These are phyloP conservation scores for Aquilaria malaccensis DNA, from an alignment of 345 rosid genomes.

Conservation along the genomic window DNA sequence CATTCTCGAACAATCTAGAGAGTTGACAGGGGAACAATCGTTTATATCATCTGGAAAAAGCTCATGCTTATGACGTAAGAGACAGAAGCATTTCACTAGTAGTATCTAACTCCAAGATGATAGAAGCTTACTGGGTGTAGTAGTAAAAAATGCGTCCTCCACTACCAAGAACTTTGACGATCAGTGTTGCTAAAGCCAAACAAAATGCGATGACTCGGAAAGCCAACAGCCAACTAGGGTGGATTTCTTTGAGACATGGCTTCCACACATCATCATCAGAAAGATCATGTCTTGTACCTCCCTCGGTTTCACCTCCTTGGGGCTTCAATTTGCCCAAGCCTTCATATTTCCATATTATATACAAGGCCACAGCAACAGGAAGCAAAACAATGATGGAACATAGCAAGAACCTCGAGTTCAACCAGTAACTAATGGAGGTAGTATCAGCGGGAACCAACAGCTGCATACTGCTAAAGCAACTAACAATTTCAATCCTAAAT, in stretches of 20 bases:
- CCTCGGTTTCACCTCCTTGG: slow-evolving; percentile 16
- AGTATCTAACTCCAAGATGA: background rate
- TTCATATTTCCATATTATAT: slow-evolving; percentile 45
- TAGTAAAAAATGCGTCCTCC: slow-evolving; percentile 39
- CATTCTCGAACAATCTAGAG: too few species aligned
- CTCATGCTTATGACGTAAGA: background rate
- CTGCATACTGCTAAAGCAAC: slow-evolving; percentile 30
- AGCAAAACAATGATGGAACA: slow-evolving; percentile 49
- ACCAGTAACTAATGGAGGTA: slow-evolving; percentile 49
- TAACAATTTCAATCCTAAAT: background rate
- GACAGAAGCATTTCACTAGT: background rate
- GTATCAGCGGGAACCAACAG: slow-evolving; percentile 17
- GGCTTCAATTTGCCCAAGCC: slow-evolving; percentile 20
- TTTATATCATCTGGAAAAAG: too few species aligned
- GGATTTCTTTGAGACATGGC: slow-evolving; percentile 49
- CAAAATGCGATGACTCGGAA: slow-evolving; percentile 50
- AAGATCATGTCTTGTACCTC: slow-evolving; percentile 17
- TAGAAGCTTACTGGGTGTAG: slow-evolving; percentile 55
- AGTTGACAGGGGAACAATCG: background rate
- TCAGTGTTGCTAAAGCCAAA: slow-evolving; percentile 31
- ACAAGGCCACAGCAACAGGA: slow-evolving; percentile 31
- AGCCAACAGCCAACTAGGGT: slow-evolving; percentile 54
- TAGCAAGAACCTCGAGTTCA: slow-evolving; percentile 59
- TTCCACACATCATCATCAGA: slow-evolving; percentile 42
- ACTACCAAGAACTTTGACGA: slow-evolving; percentile 19